Evolutionary conservation across 2,329 filamentous ascomycete species (phyloP), one percentile per base, ranked within the genome.

Genomic region (Thyridium curvatum): DNA sequence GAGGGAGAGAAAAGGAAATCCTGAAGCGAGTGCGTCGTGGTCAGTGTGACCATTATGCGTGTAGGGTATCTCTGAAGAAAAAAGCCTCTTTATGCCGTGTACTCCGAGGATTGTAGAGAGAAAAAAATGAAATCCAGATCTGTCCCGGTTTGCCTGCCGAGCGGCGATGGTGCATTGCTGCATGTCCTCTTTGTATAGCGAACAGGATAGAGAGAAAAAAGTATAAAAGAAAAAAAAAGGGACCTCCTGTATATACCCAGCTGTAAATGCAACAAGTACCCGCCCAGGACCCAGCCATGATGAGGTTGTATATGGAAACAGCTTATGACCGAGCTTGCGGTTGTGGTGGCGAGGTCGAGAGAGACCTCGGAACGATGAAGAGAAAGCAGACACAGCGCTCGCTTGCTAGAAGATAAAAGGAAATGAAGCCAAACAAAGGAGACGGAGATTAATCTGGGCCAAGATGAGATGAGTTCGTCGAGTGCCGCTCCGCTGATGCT

Each of bases 91-190:
- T 56, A 61, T 65, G 58, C 62, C 59, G 53, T 56, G 46, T 51
- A 50, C 41, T 40, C 43, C 38, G 47, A 42, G 47, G 50, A 50
- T 26, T 26, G 21, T 26, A 49, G 42, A 48, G 55, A 49, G 44
- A 46, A 50, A 49, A 54, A 48, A 59, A 52, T 38, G 46, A 44
- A 51, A 51, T 52, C 49, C 51, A 48, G 45, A 48, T 58, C 60
- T 60, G 65, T 68, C 66, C 71, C 66, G 66, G 63, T 56, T 62
- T 62, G 49, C 52, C 38, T 44, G 63, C 67, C 68, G 65, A 68
- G 62, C 60, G 54, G 52, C 59, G 43, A 47, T 61, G 61, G 64
- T 73, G 74, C 74, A 78, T 78, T 74, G 74, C 74, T 78, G 74
- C 74, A 65, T 70, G 55, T 72, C 72, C 66, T 66, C 74, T 69